Evolutionary conservation across 352 stramenopile genomes (phyloP), one percentile per base, ranked within the genome.

Genomic region (Globisporangium spinosum): DNA sequence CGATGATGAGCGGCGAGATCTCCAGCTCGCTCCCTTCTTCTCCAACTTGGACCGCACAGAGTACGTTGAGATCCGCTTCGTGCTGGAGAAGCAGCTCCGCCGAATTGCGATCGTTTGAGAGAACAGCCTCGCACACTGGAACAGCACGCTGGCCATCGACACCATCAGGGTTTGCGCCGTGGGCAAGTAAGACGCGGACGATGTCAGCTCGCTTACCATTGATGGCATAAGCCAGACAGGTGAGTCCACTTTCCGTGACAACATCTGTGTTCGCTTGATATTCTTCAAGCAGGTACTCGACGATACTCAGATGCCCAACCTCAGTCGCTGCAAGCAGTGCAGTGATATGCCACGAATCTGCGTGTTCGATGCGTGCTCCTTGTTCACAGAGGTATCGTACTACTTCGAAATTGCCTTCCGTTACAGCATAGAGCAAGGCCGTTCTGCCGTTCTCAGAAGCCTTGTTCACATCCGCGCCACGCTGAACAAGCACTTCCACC

Each of bases 1-100:
- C 51, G 23, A 58, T 15, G 23, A 58, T 58, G 51, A 58, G 22
- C 29, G 51, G 51, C 51, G 51, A 58, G 23, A 35, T 58, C 51
- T 58, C 51, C 22, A 58, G 51, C 10, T 58, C 38, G 38, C 38
- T 22, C 13, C 29, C 12, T 12, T 34, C 23, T 22, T n/a, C 51
- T 58, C 51, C 51, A 34, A 29, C 51, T 22, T 15, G 51, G 23
- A 58, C 22, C n/a, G 2, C 29, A 13, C 23, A 58, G 0, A 58
- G 5, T 10, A 34, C 51, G 25, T 58, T 34, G 23, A 35, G 22
- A 34, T 58, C 12, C 3, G 23, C 12, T 17, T 58, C 51, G 10
- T 29, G 20, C n/a, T 34, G 23, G n/a, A 34, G 15, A 17, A 58
- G 12, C 23, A 58, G 23, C 12, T 58, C 12, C 1, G 35, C 22